These are phyloP conservation scores for Eucalyptus erythrocorys DNA, from an alignment of 345 rosid species.

Conservation along the genomic window DNA sequence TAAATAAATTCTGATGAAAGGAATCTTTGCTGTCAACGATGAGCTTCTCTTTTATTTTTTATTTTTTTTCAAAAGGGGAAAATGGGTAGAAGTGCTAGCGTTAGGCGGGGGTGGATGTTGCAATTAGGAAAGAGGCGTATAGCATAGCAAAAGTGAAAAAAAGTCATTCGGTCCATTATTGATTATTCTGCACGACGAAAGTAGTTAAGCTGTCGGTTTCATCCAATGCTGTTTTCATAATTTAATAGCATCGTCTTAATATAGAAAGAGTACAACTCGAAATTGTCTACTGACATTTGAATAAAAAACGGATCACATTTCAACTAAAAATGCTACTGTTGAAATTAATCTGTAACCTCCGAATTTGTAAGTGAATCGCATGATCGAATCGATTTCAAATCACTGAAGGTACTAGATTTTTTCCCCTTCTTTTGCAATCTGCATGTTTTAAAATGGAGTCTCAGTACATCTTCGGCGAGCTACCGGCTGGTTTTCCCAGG, in stretches of 20 bases:
- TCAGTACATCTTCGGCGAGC: neutral
- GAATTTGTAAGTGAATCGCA: neutral
- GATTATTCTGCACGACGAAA: neutral
- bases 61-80: too few species aligned
- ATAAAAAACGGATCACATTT: neutral
- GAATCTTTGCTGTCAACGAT: too few species aligned
- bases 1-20: too few species aligned
- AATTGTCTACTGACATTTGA: neutral
- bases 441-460: neutral
- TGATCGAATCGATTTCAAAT: neutral
- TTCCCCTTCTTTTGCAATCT: neutral
- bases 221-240: neutral
- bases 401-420: neutral
- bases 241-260: neutral
- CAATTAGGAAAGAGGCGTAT: neutral
- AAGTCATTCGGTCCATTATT: neutral
- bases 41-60: too few species aligned
- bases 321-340: neutral
- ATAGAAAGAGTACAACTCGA: fast-evolving
- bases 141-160: neutral
- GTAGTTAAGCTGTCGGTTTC: neutral
- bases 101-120: neutral
- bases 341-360: neutral
- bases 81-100: neutral
- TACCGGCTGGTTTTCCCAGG: neutral